Evolutionary conservation across 2,329 filamentous ascomycete genomes (phyloP), one percentile per base, ranked within the genome.

Genomic region (Leptographium lundbergii): DNA sequence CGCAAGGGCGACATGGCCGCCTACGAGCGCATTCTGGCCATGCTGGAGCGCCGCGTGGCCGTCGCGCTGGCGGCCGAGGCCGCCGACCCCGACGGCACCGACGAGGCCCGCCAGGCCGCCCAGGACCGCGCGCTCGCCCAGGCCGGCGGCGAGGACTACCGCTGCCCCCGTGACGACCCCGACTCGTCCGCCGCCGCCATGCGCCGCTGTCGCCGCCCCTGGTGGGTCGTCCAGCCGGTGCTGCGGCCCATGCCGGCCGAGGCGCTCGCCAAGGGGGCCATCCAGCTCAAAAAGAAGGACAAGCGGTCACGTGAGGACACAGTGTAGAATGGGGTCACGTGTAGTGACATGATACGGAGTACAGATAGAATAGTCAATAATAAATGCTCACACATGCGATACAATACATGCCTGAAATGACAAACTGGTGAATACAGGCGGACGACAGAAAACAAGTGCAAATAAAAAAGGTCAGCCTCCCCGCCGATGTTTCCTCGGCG

Each of bases 141-240:
- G 1, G 69, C 66, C 1, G 67, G 69, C 4, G 42, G 42, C 55
- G 68, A 63, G 48, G 57, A 57, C n/a, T 64, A 64, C 6, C 64
- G 66, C 2, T 67, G 65, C 3, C 68, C 70, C 3, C 70, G 68
- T 6, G 69, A 71, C 45, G 70, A 75, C 3, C 70, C 73, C 0
- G 77, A 84, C 67, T 86, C 80, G 69, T 87, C 85, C 5, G 73
- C 83, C 22, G 84, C 81, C 10, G 84, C 87, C 0, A 84, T 94
- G 29, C 81, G 80, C 59, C 77, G 82, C 61, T 95, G 90, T 68
- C 86, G 85, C 69, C 75, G 90, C 63, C 91, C 91, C 1, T 96
- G 86, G 81, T 96, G 90, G 89, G 80, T 96, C 4, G 90, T 85
- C 57, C 91, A 97, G 74, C 87, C 92, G 4, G 89, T 95, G 66